A percentile compares a stretch with the other conserved stretches of the same genome.
Evolutionary conservation across 768 basidiomycete species (phyloP).

Genomic region (Hypsizygus marmoreus): DNA sequence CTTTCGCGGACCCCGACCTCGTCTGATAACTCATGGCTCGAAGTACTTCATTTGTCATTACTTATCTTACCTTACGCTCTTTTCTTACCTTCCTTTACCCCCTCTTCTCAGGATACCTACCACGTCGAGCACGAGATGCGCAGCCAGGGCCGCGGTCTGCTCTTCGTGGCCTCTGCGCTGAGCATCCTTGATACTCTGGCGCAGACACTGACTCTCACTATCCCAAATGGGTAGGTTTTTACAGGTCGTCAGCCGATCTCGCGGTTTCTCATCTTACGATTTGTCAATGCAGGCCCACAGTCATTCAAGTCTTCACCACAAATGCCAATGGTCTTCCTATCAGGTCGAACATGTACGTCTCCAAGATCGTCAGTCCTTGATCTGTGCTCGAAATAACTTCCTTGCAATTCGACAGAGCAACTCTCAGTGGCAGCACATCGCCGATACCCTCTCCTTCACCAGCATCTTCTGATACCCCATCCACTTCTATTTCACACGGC

Average conservation of each 20-base stretch:
- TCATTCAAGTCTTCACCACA: constrained; percentile 7
- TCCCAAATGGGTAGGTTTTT: constrained; percentile 7
- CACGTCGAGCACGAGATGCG: constrained; percentile 10
- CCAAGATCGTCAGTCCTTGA: not conserved
- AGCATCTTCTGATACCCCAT: not conserved
- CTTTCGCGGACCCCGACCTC: constrained; percentile 10
- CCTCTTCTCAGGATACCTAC: not conserved
- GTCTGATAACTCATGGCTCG: constrained; percentile 6
- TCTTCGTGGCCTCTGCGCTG: not conserved
- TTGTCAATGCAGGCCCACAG: not conserved
- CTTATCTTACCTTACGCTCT: not conserved
- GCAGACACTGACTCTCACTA: constrained; percentile 11
- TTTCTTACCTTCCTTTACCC: constrained; percentile 7
- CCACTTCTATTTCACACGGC: not conserved
- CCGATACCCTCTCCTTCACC: constrained; percentile 9
- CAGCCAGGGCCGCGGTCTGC: not conserved
- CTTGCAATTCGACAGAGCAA: constrained; percentile 5
- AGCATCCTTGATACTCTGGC: constrained; percentile 4
- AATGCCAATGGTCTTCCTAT: constrained; percentile 2
- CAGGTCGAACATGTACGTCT: constrained; percentile 3
- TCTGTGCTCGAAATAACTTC: too few relatives aligned
- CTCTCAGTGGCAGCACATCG: constrained; percentile 10
- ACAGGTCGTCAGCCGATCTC: not conserved
- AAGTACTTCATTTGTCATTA: constrained; percentile 8
- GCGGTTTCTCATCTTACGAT: not conserved